phyloP scores from a whole-genome alignment of 305 asterid species.

The Withania somnifera region DNA sequence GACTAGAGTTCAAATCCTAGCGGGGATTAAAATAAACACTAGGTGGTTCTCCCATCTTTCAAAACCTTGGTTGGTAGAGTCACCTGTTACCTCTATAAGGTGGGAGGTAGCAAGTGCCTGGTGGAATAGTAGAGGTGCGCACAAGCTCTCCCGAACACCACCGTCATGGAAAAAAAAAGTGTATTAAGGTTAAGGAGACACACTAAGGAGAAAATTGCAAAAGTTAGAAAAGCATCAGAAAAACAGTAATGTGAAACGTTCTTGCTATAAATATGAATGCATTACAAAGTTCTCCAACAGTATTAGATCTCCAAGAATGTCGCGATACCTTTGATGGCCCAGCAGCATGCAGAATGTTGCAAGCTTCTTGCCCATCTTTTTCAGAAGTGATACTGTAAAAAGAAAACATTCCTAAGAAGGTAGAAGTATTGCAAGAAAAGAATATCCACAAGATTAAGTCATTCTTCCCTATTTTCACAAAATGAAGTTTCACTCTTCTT shows the following conservation, averaged over 20 bases:
- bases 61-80: neutral
- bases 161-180: neutral
- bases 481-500: neutral
- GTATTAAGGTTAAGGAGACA: neutral
- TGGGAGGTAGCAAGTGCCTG: neutral
- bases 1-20: neutral
- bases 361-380: conserved; percentile 91
- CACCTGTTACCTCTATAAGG: neutral
- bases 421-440: neutral
- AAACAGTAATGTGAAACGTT: neutral
- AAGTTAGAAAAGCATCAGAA: neutral
- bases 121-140: neutral
- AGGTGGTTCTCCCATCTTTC: neutral
- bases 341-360: conserved; percentile 84
- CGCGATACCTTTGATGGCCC: conserved; percentile 84
- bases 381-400: conserved; percentile 63
- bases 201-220: neutral
- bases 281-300: neutral
- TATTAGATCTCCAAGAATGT: conserved; percentile 5
- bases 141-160: neutral
- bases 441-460: neutral
- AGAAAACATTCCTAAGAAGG: conserved; percentile 4
- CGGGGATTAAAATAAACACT: neutral
- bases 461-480: neutral
- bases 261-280: neutral